These are phyloP conservation scores for Teratosphaeria viscida DNA, from an alignment of 2,329 filamentous ascomycete genomes.

Conservation along the genomic window DNA sequence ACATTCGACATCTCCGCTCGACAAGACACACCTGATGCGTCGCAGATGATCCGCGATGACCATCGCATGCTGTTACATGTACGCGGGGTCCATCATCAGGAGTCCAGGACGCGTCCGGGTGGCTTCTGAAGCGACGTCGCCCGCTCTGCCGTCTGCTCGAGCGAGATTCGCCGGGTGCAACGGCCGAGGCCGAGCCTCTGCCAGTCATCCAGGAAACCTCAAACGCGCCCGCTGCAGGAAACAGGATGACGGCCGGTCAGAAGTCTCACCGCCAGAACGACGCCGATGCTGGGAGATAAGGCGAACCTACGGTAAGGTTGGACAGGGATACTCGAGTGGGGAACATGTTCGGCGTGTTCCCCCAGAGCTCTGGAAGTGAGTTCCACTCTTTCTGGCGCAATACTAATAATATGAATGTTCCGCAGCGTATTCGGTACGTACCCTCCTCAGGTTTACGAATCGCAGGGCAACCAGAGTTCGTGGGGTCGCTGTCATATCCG, in stretches of 20 bases:
- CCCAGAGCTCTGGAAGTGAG: conserved; percentile 1
- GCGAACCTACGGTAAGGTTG: neutral
- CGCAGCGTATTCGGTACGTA: neutral
- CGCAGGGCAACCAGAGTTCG: neutral
- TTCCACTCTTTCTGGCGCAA: neutral
- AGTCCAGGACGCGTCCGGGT: too few relatives aligned
- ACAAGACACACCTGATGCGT: too few relatives aligned
- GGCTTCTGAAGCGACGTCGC: neutral
- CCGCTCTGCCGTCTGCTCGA: neutral
- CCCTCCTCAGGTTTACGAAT: neutral
- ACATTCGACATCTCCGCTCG: too few relatives aligned
- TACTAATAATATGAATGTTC: neutral
- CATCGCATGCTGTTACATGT: neutral
- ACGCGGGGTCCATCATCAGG: too few relatives aligned
- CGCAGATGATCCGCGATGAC: neutral
- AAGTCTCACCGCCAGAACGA: conserved; percentile 12
- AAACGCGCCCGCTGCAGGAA: neutral
- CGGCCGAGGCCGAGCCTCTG: neutral
- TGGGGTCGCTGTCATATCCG: neutral
- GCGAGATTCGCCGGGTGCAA: neutral
- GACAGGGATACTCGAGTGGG: neutral
- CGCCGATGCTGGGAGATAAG: neutral
- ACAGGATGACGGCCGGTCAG: neutral
- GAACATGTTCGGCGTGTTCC: conserved; percentile 10
- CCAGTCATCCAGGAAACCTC: neutral